These are phyloP conservation scores for Canavalia gladiata DNA, from an alignment of 306 rosid species.

Conservation along the genomic window DNA sequence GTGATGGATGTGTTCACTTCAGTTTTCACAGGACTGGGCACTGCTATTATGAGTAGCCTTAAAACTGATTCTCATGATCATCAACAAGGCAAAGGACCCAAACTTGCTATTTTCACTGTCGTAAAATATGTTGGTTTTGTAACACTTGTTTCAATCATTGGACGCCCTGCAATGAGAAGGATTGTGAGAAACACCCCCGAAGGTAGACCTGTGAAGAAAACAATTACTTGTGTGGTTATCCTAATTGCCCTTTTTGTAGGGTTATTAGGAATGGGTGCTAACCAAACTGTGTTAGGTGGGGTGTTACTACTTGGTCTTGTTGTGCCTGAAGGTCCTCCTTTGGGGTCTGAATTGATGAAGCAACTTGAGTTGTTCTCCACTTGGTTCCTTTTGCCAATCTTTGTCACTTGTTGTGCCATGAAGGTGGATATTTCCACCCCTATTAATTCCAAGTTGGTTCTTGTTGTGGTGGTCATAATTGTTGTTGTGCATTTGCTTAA, in stretches of 20 bases:
- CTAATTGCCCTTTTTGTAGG: constrained; percentile 24
- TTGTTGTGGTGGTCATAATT: not conserved
- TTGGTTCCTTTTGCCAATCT: constrained; percentile 56
- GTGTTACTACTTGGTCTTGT: constrained; percentile 57
- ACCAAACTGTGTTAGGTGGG: constrained; percentile 52
- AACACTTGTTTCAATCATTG: not conserved
- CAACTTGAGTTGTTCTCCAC: constrained; percentile 50
- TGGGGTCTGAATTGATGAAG: constrained; percentile 62
- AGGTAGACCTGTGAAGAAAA: constrained; percentile 52
- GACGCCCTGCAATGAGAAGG: constrained; percentile 53
- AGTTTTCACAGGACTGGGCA: not conserved
- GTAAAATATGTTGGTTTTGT: not conserved
- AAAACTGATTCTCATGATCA: not conserved
- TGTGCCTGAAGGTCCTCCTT: constrained; percentile 70
- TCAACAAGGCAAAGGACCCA: fast-evolving
- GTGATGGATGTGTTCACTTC: constrained; percentile 26
- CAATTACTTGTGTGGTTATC: constrained; percentile 8
- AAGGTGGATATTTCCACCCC: constrained; percentile 36
- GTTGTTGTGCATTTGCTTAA: constrained; percentile 33
- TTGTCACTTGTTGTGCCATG: constrained; percentile 52
- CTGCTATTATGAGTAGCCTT: not conserved
- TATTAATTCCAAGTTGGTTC: fast-evolving
- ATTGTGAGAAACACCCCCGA: constrained; percentile 57
- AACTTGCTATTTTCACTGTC: not conserved
- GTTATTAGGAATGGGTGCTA: not conserved